Conservation (phyloP, 768 basidiomycete species). For the Phaffia australis region DNA sequence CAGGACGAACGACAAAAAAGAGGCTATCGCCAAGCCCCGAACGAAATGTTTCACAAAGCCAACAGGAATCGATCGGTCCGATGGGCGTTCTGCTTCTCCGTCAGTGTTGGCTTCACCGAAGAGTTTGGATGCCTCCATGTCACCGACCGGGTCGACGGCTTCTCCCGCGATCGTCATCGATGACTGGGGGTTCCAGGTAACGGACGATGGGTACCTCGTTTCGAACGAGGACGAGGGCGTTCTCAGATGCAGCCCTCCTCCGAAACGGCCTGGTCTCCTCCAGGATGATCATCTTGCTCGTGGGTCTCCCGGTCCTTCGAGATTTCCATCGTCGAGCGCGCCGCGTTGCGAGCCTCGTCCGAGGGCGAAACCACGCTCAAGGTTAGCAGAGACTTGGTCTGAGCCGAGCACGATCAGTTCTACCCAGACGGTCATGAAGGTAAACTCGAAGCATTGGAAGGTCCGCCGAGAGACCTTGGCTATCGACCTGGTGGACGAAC, state of each 20-base stretch:
- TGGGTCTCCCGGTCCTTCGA: background rate
- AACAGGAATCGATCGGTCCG: too few species aligned
- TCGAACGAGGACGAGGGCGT: constrained; percentile 8
- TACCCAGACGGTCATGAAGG: background rate
- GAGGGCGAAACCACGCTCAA: background rate
- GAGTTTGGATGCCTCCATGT: too few species aligned
- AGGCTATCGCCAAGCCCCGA: too few species aligned
- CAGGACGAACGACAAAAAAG: too few species aligned
- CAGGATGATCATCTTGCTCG: background rate
- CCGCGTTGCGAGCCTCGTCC: background rate
- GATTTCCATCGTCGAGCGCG: background rate
- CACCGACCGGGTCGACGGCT: too few species aligned
- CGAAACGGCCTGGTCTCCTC: background rate
- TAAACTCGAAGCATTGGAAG: constrained; percentile 25
- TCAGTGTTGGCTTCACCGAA: too few species aligned
- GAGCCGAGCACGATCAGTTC: background rate
- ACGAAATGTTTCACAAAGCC: too few species aligned
- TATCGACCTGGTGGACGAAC: constrained; percentile 11
- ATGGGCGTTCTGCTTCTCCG: too few species aligned
- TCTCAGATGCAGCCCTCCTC: constrained; percentile 3
- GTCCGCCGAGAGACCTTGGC: constrained; percentile 14
- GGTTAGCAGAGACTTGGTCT: background rate
- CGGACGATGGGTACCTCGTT: too few species aligned
- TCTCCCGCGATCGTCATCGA: too few species aligned
- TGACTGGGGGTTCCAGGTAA: too few species aligned